Base-by-base conservation (phyloP, 306 rosid genomes). In the Vachellia pachyceras region DNA sequence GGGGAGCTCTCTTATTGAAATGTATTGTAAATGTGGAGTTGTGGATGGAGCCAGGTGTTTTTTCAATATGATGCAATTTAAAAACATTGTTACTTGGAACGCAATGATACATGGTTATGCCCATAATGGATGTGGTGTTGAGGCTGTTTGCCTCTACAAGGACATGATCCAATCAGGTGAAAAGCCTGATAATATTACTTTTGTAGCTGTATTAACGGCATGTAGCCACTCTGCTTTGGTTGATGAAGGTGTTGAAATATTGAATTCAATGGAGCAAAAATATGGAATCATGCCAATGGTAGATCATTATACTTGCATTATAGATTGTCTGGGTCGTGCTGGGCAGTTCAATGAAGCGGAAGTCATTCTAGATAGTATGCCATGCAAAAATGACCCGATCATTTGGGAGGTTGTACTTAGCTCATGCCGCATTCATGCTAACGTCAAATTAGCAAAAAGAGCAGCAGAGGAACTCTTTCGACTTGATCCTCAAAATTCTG, bases 101-200 rank as follows among this genome's bases (percentile, higher is more conserved):
- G 94, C 89, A 80, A 91, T 93, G 96, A 91, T 93, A 75, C 94
- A 91, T 25, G 96, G 97, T 44, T 91, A 90, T 86, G 97, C 97
- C 14, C 91, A 93, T 55, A 93, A 88, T 78, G 96, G 96, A 29
- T 63, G 79, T 77, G 94, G 97, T 72, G 80, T 81, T 36, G 86
- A 90, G 52, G 96, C 96, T 76, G 84, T 91, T 76, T 65, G 82
- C 74, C 92, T 91, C 23, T 93, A 89, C 74, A 80, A 82, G 76
- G 87, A 88, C 77, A 88, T 93, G 94, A 80, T 90, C 82, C 64
- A 76, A 61, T 89, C 77, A 3, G 87, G 87, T 44, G 90, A 91
- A 77, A 83, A 76, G 80, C 94, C 92, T 61, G 96, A 91, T 72
- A 84, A 80, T 75, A 87, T 91, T 64, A 89, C 96, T 60, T 91